Evolutionary conservation across 2,329 filamentous ascomycete genomes (phyloP).

Genomic region (Diaporthe batatas): DNA sequence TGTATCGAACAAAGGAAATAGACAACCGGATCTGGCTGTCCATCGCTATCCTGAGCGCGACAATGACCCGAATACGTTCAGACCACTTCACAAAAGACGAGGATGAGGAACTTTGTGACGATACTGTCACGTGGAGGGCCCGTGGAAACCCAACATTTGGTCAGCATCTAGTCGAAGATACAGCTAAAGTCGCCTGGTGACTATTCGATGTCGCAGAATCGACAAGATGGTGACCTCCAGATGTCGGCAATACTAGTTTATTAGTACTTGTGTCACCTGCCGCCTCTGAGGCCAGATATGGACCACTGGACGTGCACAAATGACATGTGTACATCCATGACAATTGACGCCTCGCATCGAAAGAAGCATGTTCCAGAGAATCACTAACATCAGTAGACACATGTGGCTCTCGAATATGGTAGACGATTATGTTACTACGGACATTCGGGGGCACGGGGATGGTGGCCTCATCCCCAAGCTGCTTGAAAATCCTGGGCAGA

Average conservation of each 20-base stretch:
- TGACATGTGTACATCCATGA: slow-evolving; percentile 12
- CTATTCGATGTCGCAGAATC: slow-evolving; percentile 1
- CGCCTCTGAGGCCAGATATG: not conserved
- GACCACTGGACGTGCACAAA: slow-evolving; percentile 5
- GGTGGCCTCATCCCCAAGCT: not conserved
- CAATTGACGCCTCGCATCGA: not conserved
- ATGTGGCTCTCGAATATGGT: slow-evolving; percentile 3
- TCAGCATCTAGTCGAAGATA: not conserved
- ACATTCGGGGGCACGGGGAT: not conserved
- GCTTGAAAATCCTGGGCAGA: not conserved
- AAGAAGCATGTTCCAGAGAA: not conserved
- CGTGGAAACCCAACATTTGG: not conserved
- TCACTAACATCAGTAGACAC: not conserved
- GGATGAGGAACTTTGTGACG: not conserved
- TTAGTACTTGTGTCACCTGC: slow-evolving; percentile 13
- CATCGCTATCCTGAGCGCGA: slow-evolving; percentile 4
- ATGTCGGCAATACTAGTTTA: slow-evolving; percentile 14
- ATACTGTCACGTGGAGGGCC: slow-evolving; percentile 1
- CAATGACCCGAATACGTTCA: not conserved
- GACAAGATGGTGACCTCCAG: not conserved
- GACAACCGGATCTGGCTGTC: slow-evolving; percentile 14
- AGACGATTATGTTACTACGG: not conserved
- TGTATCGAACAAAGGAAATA: not conserved
- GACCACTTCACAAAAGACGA: not conserved
- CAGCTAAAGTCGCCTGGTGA: not conserved